Evolutionary conservation across 1,139 yeast genomes (phyloP).

Genomic region (Pichia sp.): DNA sequence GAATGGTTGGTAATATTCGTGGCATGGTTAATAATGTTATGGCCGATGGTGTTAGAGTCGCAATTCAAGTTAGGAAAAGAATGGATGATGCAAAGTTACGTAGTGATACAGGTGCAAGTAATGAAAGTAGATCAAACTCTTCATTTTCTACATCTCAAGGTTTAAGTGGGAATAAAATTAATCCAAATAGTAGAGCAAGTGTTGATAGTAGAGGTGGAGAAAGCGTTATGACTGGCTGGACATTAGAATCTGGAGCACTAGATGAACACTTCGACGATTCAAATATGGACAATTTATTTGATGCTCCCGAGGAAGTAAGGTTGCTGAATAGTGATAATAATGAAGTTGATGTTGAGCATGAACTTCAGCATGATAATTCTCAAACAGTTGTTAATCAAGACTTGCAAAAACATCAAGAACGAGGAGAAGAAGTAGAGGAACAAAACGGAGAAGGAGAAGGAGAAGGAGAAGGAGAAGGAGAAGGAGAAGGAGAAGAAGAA

Average conservation of each 20-base stretch:
- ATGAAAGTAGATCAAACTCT: conserved; percentile 8
- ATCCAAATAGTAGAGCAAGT: conserved; percentile 11
- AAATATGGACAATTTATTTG: conserved; percentile 8
- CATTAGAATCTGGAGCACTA: conserved; percentile 11
- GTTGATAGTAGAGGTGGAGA: conserved; percentile 17
- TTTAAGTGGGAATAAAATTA: background rate
- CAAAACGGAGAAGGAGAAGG: conserved; percentile 9
- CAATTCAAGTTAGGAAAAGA: conserved; percentile 77
- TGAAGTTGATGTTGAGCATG: background rate
- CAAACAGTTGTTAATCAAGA: background rate
- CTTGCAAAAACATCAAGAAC: background rate
- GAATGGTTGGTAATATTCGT: conserved; percentile 54
- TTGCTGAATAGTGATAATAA: conserved; percentile 4
- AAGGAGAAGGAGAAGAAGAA: conserved; percentile 14
- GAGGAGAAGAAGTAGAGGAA: background rate
- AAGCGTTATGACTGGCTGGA: conserved; percentile 14
- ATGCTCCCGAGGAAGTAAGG: conserved; percentile 1
- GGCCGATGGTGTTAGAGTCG: conserved; percentile 89
- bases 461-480: conserved; percentile 29
- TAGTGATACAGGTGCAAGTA: conserved; percentile 10
- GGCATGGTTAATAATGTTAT: conserved; percentile 87
- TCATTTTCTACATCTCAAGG: background rate
- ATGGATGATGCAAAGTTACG: conserved; percentile 56
- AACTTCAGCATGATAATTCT: background rate
- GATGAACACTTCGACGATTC: conserved; percentile 9